A percentile compares a stretch with the other conserved stretches of the same genome.
Conservation (phyloP, 2,329 filamentous ascomycete species). For the Fusarium veterinarium region DNA sequence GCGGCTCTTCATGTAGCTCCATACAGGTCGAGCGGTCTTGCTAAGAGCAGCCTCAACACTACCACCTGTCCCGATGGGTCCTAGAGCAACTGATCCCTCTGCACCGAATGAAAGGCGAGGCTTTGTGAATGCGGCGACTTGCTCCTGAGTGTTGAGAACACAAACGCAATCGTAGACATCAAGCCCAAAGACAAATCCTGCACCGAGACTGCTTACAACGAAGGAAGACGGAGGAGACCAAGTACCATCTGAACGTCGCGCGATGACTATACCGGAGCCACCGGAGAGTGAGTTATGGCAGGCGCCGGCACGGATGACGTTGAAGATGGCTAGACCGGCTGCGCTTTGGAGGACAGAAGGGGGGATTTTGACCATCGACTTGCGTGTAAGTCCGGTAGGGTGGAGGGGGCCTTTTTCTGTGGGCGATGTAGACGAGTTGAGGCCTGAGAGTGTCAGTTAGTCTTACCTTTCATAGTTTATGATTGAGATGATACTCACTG, state of each 20-base stretch:
- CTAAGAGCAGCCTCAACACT: conserved; percentile 58
- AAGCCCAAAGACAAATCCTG: conserved; percentile 77
- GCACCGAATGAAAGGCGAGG: conserved; percentile 75
- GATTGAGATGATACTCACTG: conserved; percentile 52
- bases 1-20: conserved; percentile 84
- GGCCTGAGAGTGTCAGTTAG: conserved; percentile 34
- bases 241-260: conserved; percentile 65
- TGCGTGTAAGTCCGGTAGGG: conserved; percentile 48
- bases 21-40: conserved; percentile 68
- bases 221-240: conserved; percentile 82
- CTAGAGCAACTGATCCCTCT: conserved; percentile 75
- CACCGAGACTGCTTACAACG: conserved; percentile 74
- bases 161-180: conserved; percentile 83
- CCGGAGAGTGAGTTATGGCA: conserved; percentile 67
- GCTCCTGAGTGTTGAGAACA: conserved; percentile 76
- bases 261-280: conserved; percentile 69
- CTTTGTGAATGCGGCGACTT: conserved; percentile 75
- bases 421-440: conserved; percentile 35
- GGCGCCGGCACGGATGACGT: conserved; percentile 69
- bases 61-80: conserved; percentile 69
- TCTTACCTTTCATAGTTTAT: no score
- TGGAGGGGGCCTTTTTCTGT: conserved; percentile 45
- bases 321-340: conserved; percentile 72
- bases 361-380: conserved; percentile 53
- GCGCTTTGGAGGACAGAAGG: conserved; percentile 63